A percentile compares a stretch with the other conserved stretches of the same genome.
Conservation (phyloP, 768 basidiomycete genomes). For the Suillus variegatus region DNA sequence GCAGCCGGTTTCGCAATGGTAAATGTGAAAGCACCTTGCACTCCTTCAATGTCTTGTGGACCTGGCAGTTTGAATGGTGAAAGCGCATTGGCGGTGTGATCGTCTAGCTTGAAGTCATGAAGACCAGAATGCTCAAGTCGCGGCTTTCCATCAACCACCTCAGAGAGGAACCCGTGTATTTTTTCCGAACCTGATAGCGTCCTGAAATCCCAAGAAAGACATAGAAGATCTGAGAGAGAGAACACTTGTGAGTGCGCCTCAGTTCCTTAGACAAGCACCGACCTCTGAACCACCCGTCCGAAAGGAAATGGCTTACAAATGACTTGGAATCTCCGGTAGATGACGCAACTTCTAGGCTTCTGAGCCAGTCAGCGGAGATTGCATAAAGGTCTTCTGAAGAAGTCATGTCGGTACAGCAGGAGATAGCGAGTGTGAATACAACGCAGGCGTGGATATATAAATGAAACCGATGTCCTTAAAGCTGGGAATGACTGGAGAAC, state of each 20-base stretch:
- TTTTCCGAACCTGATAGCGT: neutral
- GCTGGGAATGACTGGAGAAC: neutral
- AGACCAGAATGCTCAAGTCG: constrained; percentile 1
- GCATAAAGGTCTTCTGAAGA: neutral
- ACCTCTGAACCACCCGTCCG: neutral
- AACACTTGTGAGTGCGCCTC: neutral
- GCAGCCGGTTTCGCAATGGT: constrained; percentile 78
- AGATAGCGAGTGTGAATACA: neutral
- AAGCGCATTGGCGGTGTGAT: constrained; percentile 70
- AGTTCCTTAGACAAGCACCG: neutral
- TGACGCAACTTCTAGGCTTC: neutral
- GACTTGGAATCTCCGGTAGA: neutral
- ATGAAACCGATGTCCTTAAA: neutral
- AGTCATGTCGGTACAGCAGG: neutral
- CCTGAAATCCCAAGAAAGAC: constrained; percentile 2
- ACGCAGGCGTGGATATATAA: neutral
- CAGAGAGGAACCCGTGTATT: neutral
- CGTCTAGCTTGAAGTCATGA: neutral
- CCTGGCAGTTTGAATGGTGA: constrained; percentile 84
- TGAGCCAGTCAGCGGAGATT: neutral
- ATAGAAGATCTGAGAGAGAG: neutral
- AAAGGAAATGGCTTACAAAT: neutral
- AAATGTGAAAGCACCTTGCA: constrained; percentile 41
- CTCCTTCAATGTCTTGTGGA: constrained; percentile 32
- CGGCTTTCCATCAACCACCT: neutral